Evolutionary conservation across 176 grass and related monocot species (phyloP), one percentile per base, ranked within the genome.

Genomic region (Musa itinerans): DNA sequence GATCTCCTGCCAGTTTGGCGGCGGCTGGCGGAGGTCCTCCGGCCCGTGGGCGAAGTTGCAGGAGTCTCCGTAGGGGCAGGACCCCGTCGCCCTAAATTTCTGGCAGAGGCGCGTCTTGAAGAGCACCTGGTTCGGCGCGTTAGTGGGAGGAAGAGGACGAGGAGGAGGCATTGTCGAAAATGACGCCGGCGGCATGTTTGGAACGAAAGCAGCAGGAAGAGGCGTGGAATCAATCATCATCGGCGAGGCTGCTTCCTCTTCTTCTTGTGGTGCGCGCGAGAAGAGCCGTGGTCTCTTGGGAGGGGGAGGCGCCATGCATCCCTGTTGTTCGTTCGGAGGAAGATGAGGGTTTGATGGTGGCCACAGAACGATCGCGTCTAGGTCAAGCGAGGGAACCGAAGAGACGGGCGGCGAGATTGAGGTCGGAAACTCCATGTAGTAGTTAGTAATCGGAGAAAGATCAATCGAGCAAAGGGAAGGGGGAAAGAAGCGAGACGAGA

Each of bases 41-140:
- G 1, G 4, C 34, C 89, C 83, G 83, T 89, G 89, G 49, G 86
- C 86, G 76, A 86, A 92, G 71, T 62, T 86, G 83, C 86, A 92
- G 1, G 25, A 74, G 22, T 59, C 79, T 15, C 76, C 83, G 83
- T 75, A 84, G 14, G 16, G 26, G 72, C 89, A 86, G 9, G 43
- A 27, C 14, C 78, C 74, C 21, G 48, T 48, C 2, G 2, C 0
- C 78, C 70, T 68, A 73, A 89, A 92, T 73, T 71, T 84, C 1
- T 86, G 72, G 83, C 86, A 89, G 12, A 89, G 68, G 78, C 24
- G 74, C 9, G 81, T 89, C 89, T 89, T 88, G 81, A 79, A 89
- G 72, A 72, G 80, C 23, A 80, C 62, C 78, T 62, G 17, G 57
- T 17, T 69, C 24, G 11, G 23, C 1, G 11, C 2, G 11, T 11